phyloP scores from a whole-genome alignment of 768 basidiomycete genomes.

The Macrolepiota fuliginosa region DNA sequence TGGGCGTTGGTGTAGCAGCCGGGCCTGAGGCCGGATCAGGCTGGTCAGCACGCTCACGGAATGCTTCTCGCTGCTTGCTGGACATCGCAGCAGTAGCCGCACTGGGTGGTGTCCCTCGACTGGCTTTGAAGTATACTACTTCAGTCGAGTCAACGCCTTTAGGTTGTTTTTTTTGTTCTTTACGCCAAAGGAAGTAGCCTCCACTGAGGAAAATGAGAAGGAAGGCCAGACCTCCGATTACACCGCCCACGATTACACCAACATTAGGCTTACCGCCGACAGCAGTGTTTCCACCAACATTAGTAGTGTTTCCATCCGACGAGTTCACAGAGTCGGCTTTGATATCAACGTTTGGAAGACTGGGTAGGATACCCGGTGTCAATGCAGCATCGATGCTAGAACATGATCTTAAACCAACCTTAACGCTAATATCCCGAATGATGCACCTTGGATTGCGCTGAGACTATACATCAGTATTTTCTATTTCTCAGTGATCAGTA shows the following conservation, averaged over 20 bases:
- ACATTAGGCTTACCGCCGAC: too few species aligned
- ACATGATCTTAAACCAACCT: constrained; percentile 17
- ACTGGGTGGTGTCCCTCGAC: too few species aligned
- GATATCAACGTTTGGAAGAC: too few species aligned
- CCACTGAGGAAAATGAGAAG: background rate
- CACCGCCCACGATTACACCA: constrained; percentile 15
- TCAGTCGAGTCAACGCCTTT: too few species aligned
- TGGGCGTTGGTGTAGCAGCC: too few species aligned
- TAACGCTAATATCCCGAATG: constrained; percentile 27
- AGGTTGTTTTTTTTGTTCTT: background rate
- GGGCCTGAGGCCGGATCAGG: background rate
- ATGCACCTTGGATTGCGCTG: constrained; percentile 33
- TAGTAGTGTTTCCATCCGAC: too few species aligned
- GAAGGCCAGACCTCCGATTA: constrained; percentile 10
- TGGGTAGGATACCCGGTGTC: background rate
- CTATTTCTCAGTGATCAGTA: background rate
- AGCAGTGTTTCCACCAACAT: too few species aligned
- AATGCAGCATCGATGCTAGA: background rate
- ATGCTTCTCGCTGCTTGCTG: background rate
- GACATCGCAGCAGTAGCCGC: too few species aligned
- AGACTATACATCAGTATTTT: background rate
- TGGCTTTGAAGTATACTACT: too few species aligned
- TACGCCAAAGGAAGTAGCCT: background rate
- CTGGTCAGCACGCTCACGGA: background rate
- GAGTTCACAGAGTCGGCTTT: too few species aligned